A percentile compares a stretch with the other conserved stretches of the same genome.
These are phyloP conservation scores for Huntiella omanensis DNA, from an alignment of 2,329 filamentous ascomycete species.

Conservation along the genomic window DNA sequence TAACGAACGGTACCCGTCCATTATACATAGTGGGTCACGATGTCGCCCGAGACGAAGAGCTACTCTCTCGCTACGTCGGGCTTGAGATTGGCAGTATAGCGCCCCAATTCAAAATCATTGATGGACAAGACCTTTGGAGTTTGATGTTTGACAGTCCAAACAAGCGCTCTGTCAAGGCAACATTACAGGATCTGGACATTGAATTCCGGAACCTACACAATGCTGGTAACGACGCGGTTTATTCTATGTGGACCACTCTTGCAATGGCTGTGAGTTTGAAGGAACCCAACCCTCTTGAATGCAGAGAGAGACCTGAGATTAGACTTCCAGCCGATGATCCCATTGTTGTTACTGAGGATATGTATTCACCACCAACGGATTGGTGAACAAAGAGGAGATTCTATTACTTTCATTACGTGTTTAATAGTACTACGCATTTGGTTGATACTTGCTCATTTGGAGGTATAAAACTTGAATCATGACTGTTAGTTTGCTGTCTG, in stretches of 20 bases:
- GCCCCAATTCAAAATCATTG: slow-evolving; percentile 36
- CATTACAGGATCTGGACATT: slow-evolving; percentile 49
- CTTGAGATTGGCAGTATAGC: neutral
- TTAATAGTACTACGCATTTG: too few relatives aligned
- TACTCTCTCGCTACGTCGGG: neutral
- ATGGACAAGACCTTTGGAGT: slow-evolving; percentile 56
- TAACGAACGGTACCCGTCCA: neutral
- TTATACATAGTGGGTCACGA: slow-evolving; percentile 56
- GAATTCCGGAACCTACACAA: slow-evolving; percentile 55
- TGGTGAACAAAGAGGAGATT: too few relatives aligned
- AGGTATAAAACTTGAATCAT: slow-evolving; percentile 10
- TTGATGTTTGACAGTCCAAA: slow-evolving; percentile 36
- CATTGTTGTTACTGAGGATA: too few relatives aligned
- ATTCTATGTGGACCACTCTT: slow-evolving; percentile 57
- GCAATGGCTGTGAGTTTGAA: slow-evolving; percentile 14
- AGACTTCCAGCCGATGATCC: too few relatives aligned
- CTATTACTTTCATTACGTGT: too few relatives aligned
- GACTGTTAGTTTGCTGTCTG: neutral
- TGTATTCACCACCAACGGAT: too few relatives aligned
- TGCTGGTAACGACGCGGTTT: slow-evolving; percentile 70
- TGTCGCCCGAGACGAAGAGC: slow-evolving; percentile 17
- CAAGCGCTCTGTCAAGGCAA: slow-evolving; percentile 33
- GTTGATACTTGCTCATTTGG: slow-evolving; percentile 18
- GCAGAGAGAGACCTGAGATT: neutral
- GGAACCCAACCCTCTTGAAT: neutral